Base-by-base conservation (phyloP, 306 rosid genomes). In the Pterocarpus santalinus region DNA sequence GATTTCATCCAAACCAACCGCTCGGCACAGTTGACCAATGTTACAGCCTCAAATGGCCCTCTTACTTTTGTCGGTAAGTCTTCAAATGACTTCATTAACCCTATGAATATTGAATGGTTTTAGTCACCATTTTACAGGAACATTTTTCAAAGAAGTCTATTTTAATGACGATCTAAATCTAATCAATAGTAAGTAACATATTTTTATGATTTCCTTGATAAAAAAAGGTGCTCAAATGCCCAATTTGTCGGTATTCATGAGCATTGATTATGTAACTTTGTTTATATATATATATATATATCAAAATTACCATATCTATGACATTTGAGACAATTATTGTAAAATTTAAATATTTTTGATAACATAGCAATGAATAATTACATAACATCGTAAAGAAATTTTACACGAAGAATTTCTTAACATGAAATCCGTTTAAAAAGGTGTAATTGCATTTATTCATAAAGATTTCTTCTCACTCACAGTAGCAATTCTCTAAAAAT, bases 1-100 rank as follows among this genome's bases (percentile, higher is more conserved):
- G 91, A 87, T 70, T 89, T 36, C 86, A 74, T 91, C 82, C 3
- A 69, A 73, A 80, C 52, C n/a, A 90, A 89, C 14, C 89, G 97
- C 2, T 62, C 95, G 2, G 44, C 65, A 1, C 33, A 87, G n/a
- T 74, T 94, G 78, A 84, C 35, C 30, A 2, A 17, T 60, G 72
- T 94, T 15, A 90, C 98, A 62, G 83, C 91, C 47, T 83, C 97
- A 30, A 90, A 94, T 61, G 97, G 94, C 12, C 98, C 98, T 68
- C 92, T 85, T 79, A 90, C 78, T 61, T 86, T 94, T 71, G 86
- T 94, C 4, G 97, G 98, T 91, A 87, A 84, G 79, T 73, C 22
- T 36, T 83, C 58, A 60, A 17, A 8, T n/a, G 0, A 9, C 2
- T 46, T 16, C 13, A 49, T 41, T 22, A 1, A 39, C 44, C 7